These are phyloP conservation scores for Trichophyton benhamiae DNA, from an alignment of 2,329 filamentous ascomycete species.

Conservation along the genomic window DNA sequence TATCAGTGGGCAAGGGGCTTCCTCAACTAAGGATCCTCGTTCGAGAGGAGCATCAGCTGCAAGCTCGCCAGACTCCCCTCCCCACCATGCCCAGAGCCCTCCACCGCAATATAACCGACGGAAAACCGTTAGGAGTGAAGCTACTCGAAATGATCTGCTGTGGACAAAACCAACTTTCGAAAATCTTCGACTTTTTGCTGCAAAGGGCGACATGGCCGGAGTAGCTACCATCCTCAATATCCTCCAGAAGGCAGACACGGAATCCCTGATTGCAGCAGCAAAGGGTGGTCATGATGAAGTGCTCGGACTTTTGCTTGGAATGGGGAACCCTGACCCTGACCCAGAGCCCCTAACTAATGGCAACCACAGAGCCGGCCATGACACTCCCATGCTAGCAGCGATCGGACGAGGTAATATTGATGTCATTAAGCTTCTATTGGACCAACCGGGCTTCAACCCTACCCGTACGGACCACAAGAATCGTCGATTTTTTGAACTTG, in stretches of 20 bases:
- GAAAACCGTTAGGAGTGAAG: slow-evolving; percentile 38
- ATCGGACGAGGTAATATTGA: slow-evolving; percentile 81
- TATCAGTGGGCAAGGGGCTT: slow-evolving; percentile 21
- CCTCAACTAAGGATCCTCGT: slow-evolving; percentile 24
- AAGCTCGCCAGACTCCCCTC: slow-evolving; percentile 35
- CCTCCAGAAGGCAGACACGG: slow-evolving; percentile 54
- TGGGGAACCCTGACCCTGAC: slow-evolving; percentile 56
- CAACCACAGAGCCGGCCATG: slow-evolving; percentile 53
- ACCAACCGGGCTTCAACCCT: slow-evolving; percentile 70
- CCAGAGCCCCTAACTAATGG: slow-evolving; percentile 48
- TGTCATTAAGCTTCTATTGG: slow-evolving; percentile 67
- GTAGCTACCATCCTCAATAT: slow-evolving; percentile 40
- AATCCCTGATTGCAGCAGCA: slow-evolving; percentile 80
- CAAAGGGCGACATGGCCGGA: slow-evolving; percentile 38
- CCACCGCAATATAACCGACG: slow-evolving; percentile 26
- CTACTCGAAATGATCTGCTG: slow-evolving; percentile 38
- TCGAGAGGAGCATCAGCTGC: slow-evolving; percentile 33
- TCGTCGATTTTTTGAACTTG: slow-evolving; percentile 76
- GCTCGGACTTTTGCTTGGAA: slow-evolving; percentile 61
- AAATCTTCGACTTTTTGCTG: slow-evolving; percentile 38
- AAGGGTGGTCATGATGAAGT: slow-evolving; percentile 84
- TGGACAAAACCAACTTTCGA: slow-evolving; percentile 41
- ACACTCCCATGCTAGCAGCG: slow-evolving; percentile 86
- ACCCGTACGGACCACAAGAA: slow-evolving; percentile 60
- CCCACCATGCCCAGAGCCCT: slow-evolving; percentile 29